Evolutionary conservation across 345 rosid genomes (phyloP), one percentile per base, ranked within the genome.

Genomic region (Syzygium jambos): DNA sequence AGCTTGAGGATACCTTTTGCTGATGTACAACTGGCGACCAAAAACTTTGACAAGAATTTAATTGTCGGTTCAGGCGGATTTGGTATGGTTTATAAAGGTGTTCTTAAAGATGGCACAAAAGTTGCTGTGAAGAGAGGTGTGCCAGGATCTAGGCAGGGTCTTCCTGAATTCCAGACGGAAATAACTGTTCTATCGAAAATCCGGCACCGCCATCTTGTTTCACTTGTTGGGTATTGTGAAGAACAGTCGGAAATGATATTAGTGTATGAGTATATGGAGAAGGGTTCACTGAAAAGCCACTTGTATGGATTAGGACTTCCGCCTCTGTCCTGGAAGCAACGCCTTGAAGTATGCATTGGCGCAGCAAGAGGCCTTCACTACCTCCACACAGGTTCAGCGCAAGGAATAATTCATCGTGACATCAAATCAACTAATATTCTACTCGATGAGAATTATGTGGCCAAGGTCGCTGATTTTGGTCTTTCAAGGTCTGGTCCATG

Each of bases 391-490:
- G 99, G 99, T 86, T 97, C 98, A 85, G 93, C 96, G 1, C 98
- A 94, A 89, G 99, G 99, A 23, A 94, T 97, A 92, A 97, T 97
- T 86, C 99, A 97, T 88, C 98, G 99, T 6, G 99, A 97, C 93
- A 95, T 97, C 7, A 97, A 97, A 86, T 97, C 99, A 12, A 95
- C 99, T 41, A 97, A 96, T 86, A 97, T 97, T 88, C 84, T 97
- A 89, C 95, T 97, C 7, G 98, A 97, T 59, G 94, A 92, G 85
- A 91, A 89, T 65, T 90, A 89, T 51, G 92, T 87, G 38, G 96
- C 98, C 59, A 98, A 98, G 94, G 99, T 98, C 78, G 98, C 99
- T 22, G 99, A 98, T 91, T 98, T 98, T 85, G 99, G 99, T 86
- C 97, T 98, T 80, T 98, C 99, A 3, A 95, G 99, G 92, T 93